phyloP scores from a whole-genome alignment of 495 filamentous ascomycete genomes.

The Hypoxylon cercidicola region DNA sequence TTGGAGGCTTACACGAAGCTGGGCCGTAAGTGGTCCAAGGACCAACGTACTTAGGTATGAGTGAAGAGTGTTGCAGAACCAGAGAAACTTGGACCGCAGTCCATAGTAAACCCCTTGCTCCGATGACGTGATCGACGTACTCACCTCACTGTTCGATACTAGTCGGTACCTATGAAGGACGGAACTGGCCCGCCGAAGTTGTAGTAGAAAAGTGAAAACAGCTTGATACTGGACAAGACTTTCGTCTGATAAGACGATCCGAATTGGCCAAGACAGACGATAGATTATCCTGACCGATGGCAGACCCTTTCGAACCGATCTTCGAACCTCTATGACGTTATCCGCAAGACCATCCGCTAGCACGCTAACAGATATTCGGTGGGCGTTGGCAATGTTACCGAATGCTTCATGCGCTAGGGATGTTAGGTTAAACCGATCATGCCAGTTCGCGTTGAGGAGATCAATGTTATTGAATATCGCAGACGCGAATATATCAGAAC shows the following conservation, averaged over 20 bases:
- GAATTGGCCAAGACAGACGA: constrained; percentile 83
- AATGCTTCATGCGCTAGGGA: constrained; percentile 80
- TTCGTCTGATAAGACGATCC: constrained; percentile 75
- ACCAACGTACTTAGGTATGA: constrained; percentile 80
- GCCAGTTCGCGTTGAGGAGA: constrained; percentile 72
- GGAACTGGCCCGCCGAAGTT: constrained; percentile 77
- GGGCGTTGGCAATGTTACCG: constrained; percentile 63
- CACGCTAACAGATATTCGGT: constrained; percentile 67
- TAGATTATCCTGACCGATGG: constrained; percentile 68
- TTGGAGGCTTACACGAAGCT: constrained; percentile 64
- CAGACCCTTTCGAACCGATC: constrained; percentile 61
- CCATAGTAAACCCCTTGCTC: constrained; percentile 65
- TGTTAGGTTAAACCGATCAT: constrained; percentile 83
- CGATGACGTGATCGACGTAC: constrained; percentile 29
- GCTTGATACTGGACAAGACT: constrained; percentile 72
- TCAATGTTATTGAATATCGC: constrained; percentile 84
- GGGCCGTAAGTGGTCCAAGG: constrained; percentile 64
- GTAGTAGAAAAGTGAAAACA: constrained; percentile 79
- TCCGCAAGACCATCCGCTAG: constrained; percentile 50
- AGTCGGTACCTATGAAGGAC: constrained; percentile 69
- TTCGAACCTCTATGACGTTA: constrained; percentile 50
- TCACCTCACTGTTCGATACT: constrained; percentile 42
- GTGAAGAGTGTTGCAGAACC: constrained; percentile 79
- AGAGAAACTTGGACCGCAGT: constrained; percentile 78
- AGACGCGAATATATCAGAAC: constrained; percentile 68